Evolutionary conservation across 164 flowering plant species (phyloP).

Genomic region (Magnolia changhungtana): DNA sequence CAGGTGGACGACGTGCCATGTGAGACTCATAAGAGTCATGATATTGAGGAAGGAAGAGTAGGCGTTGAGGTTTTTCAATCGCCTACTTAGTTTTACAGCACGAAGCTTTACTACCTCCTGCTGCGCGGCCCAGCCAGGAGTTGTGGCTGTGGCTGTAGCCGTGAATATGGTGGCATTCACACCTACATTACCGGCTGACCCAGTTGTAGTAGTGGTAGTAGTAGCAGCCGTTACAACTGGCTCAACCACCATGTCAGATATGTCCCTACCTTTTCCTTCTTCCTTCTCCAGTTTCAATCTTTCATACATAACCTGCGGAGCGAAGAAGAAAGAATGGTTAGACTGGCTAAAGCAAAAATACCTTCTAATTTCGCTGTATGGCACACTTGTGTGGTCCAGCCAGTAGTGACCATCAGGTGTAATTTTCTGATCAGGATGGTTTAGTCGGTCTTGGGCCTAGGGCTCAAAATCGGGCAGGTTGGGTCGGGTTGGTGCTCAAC

Average conservation of each 20-base stretch:
- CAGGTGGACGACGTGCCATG: constrained; percentile 59
- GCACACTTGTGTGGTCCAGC: no score
- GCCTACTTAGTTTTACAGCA: constrained; percentile 16
- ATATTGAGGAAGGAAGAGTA: constrained; percentile 55
- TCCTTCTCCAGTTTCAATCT: constrained; percentile 79
- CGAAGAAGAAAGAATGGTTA: neutral
- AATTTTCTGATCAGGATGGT: no score
- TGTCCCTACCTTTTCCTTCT: constrained; percentile 58
- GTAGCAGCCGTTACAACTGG: neutral
- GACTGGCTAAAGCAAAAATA: no score
- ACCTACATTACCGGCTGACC: neutral
- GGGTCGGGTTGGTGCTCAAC: no score
- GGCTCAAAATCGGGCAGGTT: no score
- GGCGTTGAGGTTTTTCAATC: constrained; percentile 50
- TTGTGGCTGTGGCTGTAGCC: constrained; percentile 4
- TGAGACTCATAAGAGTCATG: constrained; percentile 48
- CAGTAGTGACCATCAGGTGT: no score
- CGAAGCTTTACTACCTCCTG: constrained; percentile 5
- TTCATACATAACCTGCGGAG: constrained; percentile 67
- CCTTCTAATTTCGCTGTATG: no score
- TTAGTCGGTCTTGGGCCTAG: no score
- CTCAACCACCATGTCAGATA: constrained; percentile 4
- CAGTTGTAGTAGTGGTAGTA: neutral
- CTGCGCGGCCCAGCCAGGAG: neutral
- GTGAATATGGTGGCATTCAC: neutral